Evolutionary conservation across 768 basidiomycete species (phyloP).

Genomic region (Nidularia pulvinata): DNA sequence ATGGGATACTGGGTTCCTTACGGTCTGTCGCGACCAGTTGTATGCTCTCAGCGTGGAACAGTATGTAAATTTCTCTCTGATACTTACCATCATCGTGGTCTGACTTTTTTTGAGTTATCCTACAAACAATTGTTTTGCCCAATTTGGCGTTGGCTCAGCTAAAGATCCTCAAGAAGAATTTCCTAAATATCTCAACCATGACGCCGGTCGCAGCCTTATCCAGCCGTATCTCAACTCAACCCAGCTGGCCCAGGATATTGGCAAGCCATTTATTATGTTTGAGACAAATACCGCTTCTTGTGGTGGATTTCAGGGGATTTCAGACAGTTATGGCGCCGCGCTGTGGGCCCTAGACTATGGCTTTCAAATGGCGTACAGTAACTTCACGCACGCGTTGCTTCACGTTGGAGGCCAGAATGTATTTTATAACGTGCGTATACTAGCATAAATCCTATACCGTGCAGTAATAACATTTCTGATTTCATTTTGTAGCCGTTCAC

Average conservation of each 20-base stretch:
- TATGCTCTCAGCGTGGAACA: slow-evolving; percentile 54
- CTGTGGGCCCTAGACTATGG: slow-evolving; percentile 68
- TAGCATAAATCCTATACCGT: background rate
- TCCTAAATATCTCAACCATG: slow-evolving; percentile 59
- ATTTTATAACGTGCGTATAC: slow-evolving; percentile 59
- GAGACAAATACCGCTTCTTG: slow-evolving; percentile 74
- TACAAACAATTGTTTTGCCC: slow-evolving; percentile 59
- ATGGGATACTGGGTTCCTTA: slow-evolving; percentile 51
- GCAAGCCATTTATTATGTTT: slow-evolving; percentile 62
- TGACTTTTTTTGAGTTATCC: slow-evolving; percentile 23
- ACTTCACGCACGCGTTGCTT: slow-evolving; percentile 53
- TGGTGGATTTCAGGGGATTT: slow-evolving; percentile 66
- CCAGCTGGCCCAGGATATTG: slow-evolving; percentile 34
- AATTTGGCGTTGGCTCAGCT: slow-evolving; percentile 36
- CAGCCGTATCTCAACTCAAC: slow-evolving; percentile 49
- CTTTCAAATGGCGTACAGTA: slow-evolving; percentile 59
- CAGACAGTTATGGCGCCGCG: slow-evolving; percentile 61
- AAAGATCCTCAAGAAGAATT: slow-evolving; percentile 47
- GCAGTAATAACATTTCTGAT: slow-evolving; percentile 20
- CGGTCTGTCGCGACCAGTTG: slow-evolving; percentile 37
- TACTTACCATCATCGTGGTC: background rate
- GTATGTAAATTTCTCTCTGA: slow-evolving; percentile 25
- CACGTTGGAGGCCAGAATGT: slow-evolving; percentile 70
- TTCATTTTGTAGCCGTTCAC: slow-evolving; percentile 8
- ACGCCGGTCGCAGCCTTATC: slow-evolving; percentile 47